Base-by-base conservation (phyloP, 1,284 basidiomycete genomes). In the Ceratobasidium sp. region DNA sequence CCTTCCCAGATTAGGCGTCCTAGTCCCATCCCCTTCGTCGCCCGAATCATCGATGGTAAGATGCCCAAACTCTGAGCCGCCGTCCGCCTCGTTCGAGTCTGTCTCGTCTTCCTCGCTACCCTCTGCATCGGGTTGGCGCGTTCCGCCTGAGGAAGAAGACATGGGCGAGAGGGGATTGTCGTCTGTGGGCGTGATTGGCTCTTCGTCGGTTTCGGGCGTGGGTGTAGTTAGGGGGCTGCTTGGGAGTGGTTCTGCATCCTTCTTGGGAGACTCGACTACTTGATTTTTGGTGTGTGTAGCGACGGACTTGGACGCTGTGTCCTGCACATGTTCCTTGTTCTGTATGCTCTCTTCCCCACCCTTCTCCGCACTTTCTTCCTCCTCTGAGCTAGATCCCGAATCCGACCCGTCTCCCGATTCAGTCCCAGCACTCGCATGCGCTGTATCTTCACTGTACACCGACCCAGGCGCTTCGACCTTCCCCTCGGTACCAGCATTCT, bases 41-140 rank as follows among this genome's bases (percentile, higher is more conserved):
- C 47, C 23, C 16, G 47, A 49, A 23, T 63, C 63, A 47, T 47
- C 46, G 9, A 49, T 30, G 18, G 63, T 52, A 3, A 52, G 28
- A 18, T 52, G 28, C 13, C 47, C 63, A 11, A 52, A 47, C 13
- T 50, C 49, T 2, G 63, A 66, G 11, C 63, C 63, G 23, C 63
- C 63, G 30, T 66, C 63, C 18, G 63, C 63, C 14, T 66, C 63
- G 47, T 66, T 66, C 63, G 63, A 66, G 63, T 66, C 63, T 38
- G 63, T 66, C n/a, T 66, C 63, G 28, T 66, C 63, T 35, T 63
- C 61, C n/a, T 63, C 57, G 23, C 26, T 41, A 2, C 57, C 55
- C 38, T 57, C 55, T 18, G 26, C 32, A 14, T 30, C 35, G 35
- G 35, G 35, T 38, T 38, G 35, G 35, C 35, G 6, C 35, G 35